Evolutionary conservation across 345 rosid genomes (phyloP), one percentile per base, ranked within the genome.

Genomic region (Iberis pinnata): DNA sequence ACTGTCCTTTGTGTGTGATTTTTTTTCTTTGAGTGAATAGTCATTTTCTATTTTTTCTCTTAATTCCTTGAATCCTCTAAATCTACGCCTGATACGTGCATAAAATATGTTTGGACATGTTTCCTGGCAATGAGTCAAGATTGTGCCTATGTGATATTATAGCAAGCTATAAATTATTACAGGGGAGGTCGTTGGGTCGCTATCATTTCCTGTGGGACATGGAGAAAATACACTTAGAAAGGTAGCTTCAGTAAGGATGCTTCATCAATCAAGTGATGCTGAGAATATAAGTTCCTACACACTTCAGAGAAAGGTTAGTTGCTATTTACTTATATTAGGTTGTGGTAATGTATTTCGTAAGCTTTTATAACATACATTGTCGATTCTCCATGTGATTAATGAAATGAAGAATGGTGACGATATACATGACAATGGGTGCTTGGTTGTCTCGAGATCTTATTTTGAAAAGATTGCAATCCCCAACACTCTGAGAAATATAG

Each of bases 111-210:
- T 49, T 51, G 37, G 35, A 29, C 32, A 52, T 14, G 41, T 38
- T 53, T 47, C 31, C 24, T 46, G 39, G 44, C 43, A 38, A 0
- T 20, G 47, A 29, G 56, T 41, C 12, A 19, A 36, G 39, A 58
- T 58, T 50, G 58, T 45, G 15, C 44, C 40, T 40, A 41, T 31
- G 39, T 59, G 59, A 17, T 60, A 52, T 66, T 55, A 67, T 26
- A 37, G 49, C 53, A 58, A 51, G 25, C 55, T 66, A 26, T 51
- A 59, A 66, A 62, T 42, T 69, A n/a, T 64, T 71, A 33, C 76
- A 92, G 98, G 98, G 67, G 98, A 92, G 75, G 95, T 92, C 65
- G 79, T 83, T 12, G 96, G 98, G 63, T 81, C 93, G 6, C 76
- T 88, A 64, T 88, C 95, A 48, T 75, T 92, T 69, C 78, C 88